Base-by-base conservation (phyloP, 805 yeast genomes). In the Monosporozyma unispora region DNA sequence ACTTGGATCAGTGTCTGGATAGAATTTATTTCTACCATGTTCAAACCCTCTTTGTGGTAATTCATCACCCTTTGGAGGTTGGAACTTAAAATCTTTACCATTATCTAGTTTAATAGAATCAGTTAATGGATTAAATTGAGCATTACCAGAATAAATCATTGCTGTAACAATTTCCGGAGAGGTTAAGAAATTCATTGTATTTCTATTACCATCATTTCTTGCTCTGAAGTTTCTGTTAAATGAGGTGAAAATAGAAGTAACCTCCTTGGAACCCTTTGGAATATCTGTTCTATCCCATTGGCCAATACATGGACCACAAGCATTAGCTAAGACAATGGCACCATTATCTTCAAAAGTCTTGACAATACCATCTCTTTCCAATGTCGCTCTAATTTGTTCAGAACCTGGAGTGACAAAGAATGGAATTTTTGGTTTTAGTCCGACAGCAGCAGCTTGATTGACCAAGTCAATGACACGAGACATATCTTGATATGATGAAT, bases 251-350 rank as follows among this genome's bases (percentile, higher is more conserved):
- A 91, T 93, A 48, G 98, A 87, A 70, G 89, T 90, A 60, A 76
- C 75, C 55, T 82, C 88, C 48, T 75, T 73, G 6, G 84, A 77
- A 27, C 76, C 72, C 66, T 81, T 80, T 44, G 78, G 69, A 42
- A 86, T 78, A 65, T 87, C 95, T 56, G 78, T 76, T 75, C 98
- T 85, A 69, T 93, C 96, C 99, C 99, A 91, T 76, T 91, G 99
- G 51, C 99, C 99, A 66, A 91, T 91, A 76, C 99, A 91, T 63
- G 98, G 99, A 59, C 99, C 99, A 78, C 99, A 91, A 19, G 99
- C 99, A 69, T 91, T 91, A 48, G 98, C 96, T 59, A 91, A 77
- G 43, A 91, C 96, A 52, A 80, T 77, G 58, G 96, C 99, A 52
- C 98, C 98, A 61, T 82, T 84, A 49, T 84, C 80, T 68, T 83